phyloP scores from a whole-genome alignment of 202 grass and related monocot species.

The Sporobolus alterniflorus region DNA sequence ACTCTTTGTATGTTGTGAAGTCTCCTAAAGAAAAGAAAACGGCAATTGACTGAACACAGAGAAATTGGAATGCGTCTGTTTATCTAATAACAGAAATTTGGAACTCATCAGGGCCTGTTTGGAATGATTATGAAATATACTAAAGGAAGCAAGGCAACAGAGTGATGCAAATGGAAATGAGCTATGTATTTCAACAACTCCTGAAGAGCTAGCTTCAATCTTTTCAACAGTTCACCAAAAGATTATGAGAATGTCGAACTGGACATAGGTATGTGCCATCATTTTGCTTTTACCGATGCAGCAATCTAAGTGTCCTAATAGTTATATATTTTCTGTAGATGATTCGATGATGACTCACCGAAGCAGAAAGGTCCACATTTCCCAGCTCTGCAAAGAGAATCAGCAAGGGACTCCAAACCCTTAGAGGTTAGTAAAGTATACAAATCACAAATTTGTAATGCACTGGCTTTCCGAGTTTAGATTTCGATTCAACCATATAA shows the following conservation, averaged over 20 bases:
- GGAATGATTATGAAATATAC: conserved; percentile 85
- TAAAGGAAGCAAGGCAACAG: conserved; percentile 77
- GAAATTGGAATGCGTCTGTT: conserved; percentile 13
- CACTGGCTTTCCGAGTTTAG: conserved; percentile 8
- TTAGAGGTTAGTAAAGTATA: conserved; percentile 71
- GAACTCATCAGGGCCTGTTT: conserved; percentile 76
- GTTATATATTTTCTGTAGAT: conserved; percentile 59
- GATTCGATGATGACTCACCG: conserved; percentile 85
- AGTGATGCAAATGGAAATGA: conserved; percentile 56
- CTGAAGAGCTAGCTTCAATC: conserved; percentile 69
- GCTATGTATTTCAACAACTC: conserved; percentile 40
- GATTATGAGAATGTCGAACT: conserved; percentile 66
- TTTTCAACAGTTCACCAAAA: conserved; percentile 72
- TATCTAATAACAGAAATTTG: conserved; percentile 32
- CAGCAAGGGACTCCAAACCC: conserved; percentile 74
- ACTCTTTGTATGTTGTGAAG: conserved; percentile 61
- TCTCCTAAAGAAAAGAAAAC: conserved; percentile 90
- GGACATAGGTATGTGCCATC: conserved; percentile 77
- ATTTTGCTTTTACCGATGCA: conserved; percentile 22
- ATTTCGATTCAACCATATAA: conserved; percentile 18
- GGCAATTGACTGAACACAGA: conserved; percentile 54
- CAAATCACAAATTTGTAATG: neutral
- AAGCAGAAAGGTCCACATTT: conserved; percentile 88
- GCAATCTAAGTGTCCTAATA: conserved; percentile 22
- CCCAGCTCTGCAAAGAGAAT: conserved; percentile 82